These are phyloP conservation scores for Neopestalotiopsis clavispora DNA, from an alignment of 2,329 filamentous ascomycete species.

Conservation along the genomic window DNA sequence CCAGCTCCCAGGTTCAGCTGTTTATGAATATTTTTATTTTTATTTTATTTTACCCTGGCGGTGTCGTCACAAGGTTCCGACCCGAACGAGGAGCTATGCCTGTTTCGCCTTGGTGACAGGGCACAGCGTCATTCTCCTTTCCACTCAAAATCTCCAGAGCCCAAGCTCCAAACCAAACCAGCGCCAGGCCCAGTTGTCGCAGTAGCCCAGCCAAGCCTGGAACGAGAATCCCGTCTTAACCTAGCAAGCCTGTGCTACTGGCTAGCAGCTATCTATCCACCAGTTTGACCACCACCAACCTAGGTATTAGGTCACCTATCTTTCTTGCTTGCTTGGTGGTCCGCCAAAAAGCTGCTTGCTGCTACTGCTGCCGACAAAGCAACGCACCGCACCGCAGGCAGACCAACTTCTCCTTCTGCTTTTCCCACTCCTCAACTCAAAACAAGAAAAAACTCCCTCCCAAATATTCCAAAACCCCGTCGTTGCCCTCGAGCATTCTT, in stretches of 20 bases:
- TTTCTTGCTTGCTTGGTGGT: not conserved
- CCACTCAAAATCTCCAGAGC: not conserved
- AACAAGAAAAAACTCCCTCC: not conserved
- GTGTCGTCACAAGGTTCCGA: constrained; percentile 17
- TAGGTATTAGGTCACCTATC: not conserved
- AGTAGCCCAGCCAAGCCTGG: too few species aligned
- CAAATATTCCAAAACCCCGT: not conserved
- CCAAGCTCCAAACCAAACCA: constrained; percentile 1
- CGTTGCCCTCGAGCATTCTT: not conserved
- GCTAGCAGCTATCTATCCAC: not conserved
- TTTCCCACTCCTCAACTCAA: not conserved
- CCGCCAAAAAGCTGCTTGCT: not conserved
- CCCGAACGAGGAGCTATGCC: not conserved
- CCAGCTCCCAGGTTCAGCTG: not conserved
- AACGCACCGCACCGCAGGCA: not conserved
- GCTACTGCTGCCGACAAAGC: not conserved
- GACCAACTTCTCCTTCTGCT: not conserved
- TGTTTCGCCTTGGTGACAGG: constrained; percentile 10
- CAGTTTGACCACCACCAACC: too few species aligned
- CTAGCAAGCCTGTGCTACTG: not conserved
- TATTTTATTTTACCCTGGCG: not conserved
- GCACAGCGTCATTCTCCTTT: constrained; percentile 19
- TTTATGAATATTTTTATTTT: not conserved
- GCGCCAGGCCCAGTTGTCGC: not conserved
- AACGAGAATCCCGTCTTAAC: not conserved